Conservation (phyloP, 2,329 filamentous ascomycete genomes). For the Penicillium italicum region DNA sequence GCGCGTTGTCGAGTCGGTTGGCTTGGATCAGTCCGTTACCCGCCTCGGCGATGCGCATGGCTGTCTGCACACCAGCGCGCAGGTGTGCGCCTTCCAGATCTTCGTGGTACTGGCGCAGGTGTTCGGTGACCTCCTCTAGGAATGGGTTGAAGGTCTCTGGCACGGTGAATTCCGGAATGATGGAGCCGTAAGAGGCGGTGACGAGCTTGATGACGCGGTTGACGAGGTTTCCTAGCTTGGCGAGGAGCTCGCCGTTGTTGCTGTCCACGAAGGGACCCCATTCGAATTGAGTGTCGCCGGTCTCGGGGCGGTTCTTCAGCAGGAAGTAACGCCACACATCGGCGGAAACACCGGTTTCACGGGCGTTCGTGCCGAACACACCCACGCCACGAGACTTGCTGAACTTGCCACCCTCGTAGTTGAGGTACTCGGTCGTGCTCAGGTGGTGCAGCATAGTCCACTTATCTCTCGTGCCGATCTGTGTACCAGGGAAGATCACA, state of each 20-base stretch:
- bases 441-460: slow-evolving; percentile 90
- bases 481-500: slow-evolving; percentile 84
- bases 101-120: slow-evolving; percentile 54
- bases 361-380: slow-evolving; percentile 86
- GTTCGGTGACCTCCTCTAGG: slow-evolving; percentile 48
- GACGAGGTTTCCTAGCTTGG: slow-evolving; percentile 69
- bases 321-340: slow-evolving; percentile 96
- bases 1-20: slow-evolving; percentile 59
- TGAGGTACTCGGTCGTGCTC: slow-evolving; percentile 84
- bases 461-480: slow-evolving; percentile 76
- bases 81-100: slow-evolving; percentile 61
- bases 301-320: slow-evolving; percentile 78
- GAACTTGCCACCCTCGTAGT: slow-evolving; percentile 88
- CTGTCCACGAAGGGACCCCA: slow-evolving; percentile 78
- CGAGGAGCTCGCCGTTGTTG: slow-evolving; percentile 85
- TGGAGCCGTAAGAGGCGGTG: slow-evolving; percentile 64
- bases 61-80: slow-evolving; percentile 52
- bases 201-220: slow-evolving; percentile 70
- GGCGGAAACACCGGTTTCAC: slow-evolving; percentile 76
- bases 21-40: slow-evolving; percentile 60
- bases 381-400: slow-evolving; percentile 86
- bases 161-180: slow-evolving; percentile 40
- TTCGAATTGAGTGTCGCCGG: slow-evolving; percentile 82
- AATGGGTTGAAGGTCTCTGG: slow-evolving; percentile 40
- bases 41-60: slow-evolving; percentile 56